phyloP scores from a whole-genome alignment of 257 asterid genomes.

The Solanum bulbocastanum region DNA sequence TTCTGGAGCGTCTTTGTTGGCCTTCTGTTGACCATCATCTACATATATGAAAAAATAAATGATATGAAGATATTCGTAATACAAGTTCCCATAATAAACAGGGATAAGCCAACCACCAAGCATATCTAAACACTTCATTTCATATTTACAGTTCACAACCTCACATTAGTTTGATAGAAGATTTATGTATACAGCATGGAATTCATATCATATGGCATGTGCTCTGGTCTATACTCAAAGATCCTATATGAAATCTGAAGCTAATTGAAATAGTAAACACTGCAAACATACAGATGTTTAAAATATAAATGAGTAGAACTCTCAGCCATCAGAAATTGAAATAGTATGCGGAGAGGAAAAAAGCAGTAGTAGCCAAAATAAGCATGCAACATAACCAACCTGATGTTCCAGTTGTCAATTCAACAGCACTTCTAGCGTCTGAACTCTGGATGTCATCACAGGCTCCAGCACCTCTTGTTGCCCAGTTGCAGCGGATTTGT shows the following conservation, averaged over 20 bases:
- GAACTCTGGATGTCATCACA: conserved; percentile 48
- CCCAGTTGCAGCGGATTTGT: conserved; percentile 96
- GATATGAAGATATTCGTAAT: background rate
- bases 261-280: background rate
- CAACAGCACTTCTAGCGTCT: conserved; percentile 47
- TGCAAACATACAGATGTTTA: background rate
- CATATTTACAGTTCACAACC: background rate
- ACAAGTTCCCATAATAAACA: background rate
- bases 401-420: conserved; percentile 51
- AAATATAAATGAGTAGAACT: background rate
- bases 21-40: conserved; percentile 60
- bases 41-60: conserved; percentile 9
- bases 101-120: background rate
- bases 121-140: background rate
- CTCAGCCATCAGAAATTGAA: background rate
- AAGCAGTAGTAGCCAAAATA: background rate
- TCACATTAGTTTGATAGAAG: background rate
- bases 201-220: background rate
- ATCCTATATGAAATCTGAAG: background rate
- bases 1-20: conserved; percentile 68
- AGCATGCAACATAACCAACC: conserved; percentile 24
- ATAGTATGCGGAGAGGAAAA: background rate
- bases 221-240: background rate
- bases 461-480: conserved; percentile 63
- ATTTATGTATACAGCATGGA: background rate